phyloP scores from a whole-genome alignment of 192 early-diverging fungal genomes.

The Gonapodya prolifera region DNA sequence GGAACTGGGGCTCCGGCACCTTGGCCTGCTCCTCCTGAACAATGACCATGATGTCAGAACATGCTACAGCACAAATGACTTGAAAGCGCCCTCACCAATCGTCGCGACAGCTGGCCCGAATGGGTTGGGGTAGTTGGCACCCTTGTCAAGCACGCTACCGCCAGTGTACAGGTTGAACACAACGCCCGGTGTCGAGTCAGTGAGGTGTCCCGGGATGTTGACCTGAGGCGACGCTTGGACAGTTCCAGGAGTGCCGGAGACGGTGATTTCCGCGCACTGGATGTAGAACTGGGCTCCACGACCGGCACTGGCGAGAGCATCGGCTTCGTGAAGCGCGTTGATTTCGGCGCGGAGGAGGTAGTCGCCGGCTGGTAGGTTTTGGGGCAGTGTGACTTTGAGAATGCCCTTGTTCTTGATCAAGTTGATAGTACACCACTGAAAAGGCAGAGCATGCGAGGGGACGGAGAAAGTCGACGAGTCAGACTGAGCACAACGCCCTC shows the following conservation, averaged over 20 bases:
- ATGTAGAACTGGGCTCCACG: constrained; percentile 17
- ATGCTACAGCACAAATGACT: too few species aligned
- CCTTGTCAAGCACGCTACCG: not conserved
- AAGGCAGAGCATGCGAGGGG: too few species aligned
- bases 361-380: constrained; percentile 7
- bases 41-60: too few species aligned
- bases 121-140: not conserved
- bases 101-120: not conserved
- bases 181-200: not conserved
- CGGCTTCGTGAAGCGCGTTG: constrained; percentile 14
- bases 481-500: not conserved
- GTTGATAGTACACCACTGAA: constrained; percentile 8
- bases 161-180: not conserved
- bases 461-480: not conserved
- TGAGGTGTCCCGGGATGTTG: constrained; percentile 6
- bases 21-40: too few species aligned
- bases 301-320: not conserved
- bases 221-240: constrained; percentile 8
- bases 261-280: constrained; percentile 10
- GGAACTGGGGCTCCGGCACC: too few species aligned
- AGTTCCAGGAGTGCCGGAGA: constrained; percentile 4
- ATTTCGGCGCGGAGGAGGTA: constrained; percentile 17
- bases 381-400: constrained; percentile 10
- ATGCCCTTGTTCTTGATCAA: constrained; percentile 15
- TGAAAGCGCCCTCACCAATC: too few species aligned